Base-by-base conservation (phyloP, 257 asterid genomes). In the Nicotiana undulata region DNA sequence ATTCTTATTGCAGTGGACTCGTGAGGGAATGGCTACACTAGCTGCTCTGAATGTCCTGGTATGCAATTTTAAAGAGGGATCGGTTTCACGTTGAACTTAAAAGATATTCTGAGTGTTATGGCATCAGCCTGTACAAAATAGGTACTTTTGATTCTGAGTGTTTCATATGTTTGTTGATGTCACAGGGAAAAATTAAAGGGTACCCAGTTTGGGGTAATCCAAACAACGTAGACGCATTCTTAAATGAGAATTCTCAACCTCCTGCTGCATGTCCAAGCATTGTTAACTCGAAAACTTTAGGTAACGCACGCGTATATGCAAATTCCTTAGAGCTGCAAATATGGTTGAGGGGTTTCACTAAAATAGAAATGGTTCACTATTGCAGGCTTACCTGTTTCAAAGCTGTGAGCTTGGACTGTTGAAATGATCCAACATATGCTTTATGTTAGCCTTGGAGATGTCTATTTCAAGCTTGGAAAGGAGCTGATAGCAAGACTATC, bases 11-110 rank as follows among this genome's bases (percentile, higher is more conserved):
- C 90, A 95, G 99, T 95, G 99, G 99, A 95, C 98, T 84, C 99
- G 99, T 32, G 98, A 95, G 88, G 99, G 99, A 86, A 95, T 95
- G 99, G 99, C 99, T 20, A 93, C 98, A 26, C 87, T 95, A 63
- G 97, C 99, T 75, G 99, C 99, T 11, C 81, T 95, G 26, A 95
- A 95, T 77, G 99, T 95, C 80, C 86, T 95, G 99, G 99, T 95
- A 94, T 3, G 86, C 77, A 16, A 8, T 51, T 40, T 40, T 0
- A 9, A 9, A 40, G 49, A 40, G 0, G 2, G 49, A 40, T 40
- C 12, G 12, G 2, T 40, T 40, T 40, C 49, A 22, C 16, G 46
- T 59, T 18, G 72, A 44, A 34, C 79, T 29, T 22, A 22, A 17
- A 11, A 11, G 49, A 80, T 49, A 11, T 46, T 15, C 4, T 26